Evolutionary conservation across 2,329 filamentous ascomycete species (phyloP), one percentile per base, ranked within the genome.

Genomic region (Thielaviopsis populi): DNA sequence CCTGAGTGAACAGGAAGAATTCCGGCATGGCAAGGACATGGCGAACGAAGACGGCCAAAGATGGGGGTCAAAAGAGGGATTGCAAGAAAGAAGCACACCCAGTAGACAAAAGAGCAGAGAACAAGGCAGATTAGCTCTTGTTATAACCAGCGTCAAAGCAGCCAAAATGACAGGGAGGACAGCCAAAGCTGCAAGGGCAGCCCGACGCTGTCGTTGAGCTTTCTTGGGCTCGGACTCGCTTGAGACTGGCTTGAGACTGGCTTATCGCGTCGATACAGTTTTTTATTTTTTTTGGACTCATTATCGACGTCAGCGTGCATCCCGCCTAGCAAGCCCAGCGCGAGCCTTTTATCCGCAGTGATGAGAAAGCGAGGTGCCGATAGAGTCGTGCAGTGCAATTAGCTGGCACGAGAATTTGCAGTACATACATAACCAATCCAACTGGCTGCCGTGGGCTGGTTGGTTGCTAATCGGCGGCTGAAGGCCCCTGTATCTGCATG

Each of bases 1-100:
- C 84, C 70, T 83, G 83, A 67, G 83, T 83, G 74, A 87, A 87
- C 71, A 80, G 78, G 74, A 87, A 86, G 77, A 86, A 84, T 70
- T 79, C 77, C 70, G 83, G 81, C 83, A 86, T 85, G 66, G 67
- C 66, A 37, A 41, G 40, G 30, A 22, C 65, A 65, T 65, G 41
- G 64, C 61, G 27, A 24, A 41, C 19, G n/a, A 15, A 22, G 33
- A 40, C 33, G 27, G 40, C 17, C 42, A 13, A 13, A 24, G 46
- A 19, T 42, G 33, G 7, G 42, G 46, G 19, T 50, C 3, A 24
- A 17, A 15, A 24, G 46, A 50, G 46, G 10, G 10, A 19, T 15
- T 50, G 22, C 33, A 50, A 24, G 37, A 59, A 48, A 41, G 40
- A 63, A 27, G 13, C 19, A n/a, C n/a, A n/a, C n/a, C n/a, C n/a